Evolutionary conservation across 2,329 filamentous ascomycete species (phyloP), one percentile per base, ranked within the genome.

Genomic region (Cordyceps militaris): DNA sequence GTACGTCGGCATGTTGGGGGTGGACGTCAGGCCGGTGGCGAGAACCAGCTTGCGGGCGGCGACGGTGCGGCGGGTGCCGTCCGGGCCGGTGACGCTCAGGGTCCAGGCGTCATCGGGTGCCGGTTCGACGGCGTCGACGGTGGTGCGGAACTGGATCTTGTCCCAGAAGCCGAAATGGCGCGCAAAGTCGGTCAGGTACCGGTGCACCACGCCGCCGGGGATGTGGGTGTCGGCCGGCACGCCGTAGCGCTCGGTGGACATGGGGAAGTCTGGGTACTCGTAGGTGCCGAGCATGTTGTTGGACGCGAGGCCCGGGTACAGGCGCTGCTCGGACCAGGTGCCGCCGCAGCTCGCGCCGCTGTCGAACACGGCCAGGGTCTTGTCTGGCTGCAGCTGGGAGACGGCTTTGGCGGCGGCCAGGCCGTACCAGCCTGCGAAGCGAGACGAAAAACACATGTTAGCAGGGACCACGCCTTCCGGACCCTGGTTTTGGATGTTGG

Each of bases 251-350:
- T 72, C 72, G 28, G 70, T 68, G 9, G 70, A 66, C 82, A 87
- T 84, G 5, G 83, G 82, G 58, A 84, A 85, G 61, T 87, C 85
- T 7, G 78, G 78, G 61, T 77, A 86, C 64, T 87, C 84, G 63
- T 84, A 86, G 1, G 79, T 80, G 21, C 84, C 84, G 8, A 79
- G 66, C 66, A 85, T 74, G 62, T 87, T 87, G 69, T 88, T 88
- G 3, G 82, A 79, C 59, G 81, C 82, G 46, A 88, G 74, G 2
- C 80, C 81, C 0, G 80, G 77, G 66, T 87, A 82, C 0, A 86
- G 70, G 1, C 83, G 76, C 26, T 83, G 70, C 54, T 77, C 70
- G 4, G 80, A 77, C 85, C 84, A 87, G 10, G 80, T 80, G 5
- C 85, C 85, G 1, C 85, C 85, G 40, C 81, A 67, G 2, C 78